Base-by-base conservation (phyloP, 768 basidiomycete genomes). In the button mushroom (Agaricus bisporus) region DNA sequence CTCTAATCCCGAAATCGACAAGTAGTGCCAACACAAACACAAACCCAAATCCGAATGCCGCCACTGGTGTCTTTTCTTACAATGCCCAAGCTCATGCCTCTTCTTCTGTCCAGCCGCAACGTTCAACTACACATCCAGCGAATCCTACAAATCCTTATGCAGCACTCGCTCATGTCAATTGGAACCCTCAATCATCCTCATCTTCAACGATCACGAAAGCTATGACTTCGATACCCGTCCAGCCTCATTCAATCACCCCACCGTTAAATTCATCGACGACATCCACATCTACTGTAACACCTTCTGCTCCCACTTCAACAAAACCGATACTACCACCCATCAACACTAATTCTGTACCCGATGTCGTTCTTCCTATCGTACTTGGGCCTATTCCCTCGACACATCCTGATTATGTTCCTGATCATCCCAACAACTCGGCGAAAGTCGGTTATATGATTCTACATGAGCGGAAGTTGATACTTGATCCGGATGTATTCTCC, bases 401-500 rank as follows among this genome's bases (percentile, higher is more conserved):
- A 17, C 83, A 84, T 58, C 76, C 85, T 12, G 78, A 68, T 61
- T 76, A 72, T 69, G 75, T 64, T 36, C 78, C 68, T 35, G 69
- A 64, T 56, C 78, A 65, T 58, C 75, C 62, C 55, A 73, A 79
- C 53, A 77, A 81, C 49, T 76, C 76, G 1, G 72, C 67, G 10
- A 78, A 77, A 55, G 73, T 78, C 60, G 77, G 78, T 2, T 80
- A 79, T 29, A 91, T 97, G 73, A 81, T 91, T 20, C 70, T 95
- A 11, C 91, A 95, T 58, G 85, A 92, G 59, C 85, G 90, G 49
- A 86, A 80, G 28, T 78, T 97, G 18, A 81, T 92, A 52, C 80
- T 97, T 36, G 88, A 91, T 61, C 94, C 94, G 2, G 76, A 78
- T 18, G 86, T 95, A 32, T 97, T 97, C 63, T 79, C 85, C 8